phyloP scores from a whole-genome alignment of 257 asterid genomes.

The Catharanthus roseus region DNA sequence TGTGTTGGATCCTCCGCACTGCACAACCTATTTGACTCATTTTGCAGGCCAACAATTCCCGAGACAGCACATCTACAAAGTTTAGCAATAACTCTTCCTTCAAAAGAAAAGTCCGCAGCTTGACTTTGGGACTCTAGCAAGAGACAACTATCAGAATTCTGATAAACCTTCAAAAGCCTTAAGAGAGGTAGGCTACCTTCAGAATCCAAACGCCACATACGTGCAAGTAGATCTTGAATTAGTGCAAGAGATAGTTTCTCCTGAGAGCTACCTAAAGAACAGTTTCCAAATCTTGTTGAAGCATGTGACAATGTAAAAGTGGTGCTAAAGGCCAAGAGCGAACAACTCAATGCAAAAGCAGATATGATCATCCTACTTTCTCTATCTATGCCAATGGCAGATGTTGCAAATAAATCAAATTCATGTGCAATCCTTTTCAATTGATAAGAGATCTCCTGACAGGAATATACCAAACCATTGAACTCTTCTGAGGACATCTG shows the following conservation, averaged over 20 bases:
- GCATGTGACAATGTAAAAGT: conserved; percentile 43
- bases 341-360: conserved; percentile 65
- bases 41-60: conserved; percentile 42
- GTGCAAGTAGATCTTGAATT: conserved; percentile 53
- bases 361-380: conserved; percentile 49
- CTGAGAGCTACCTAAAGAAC: conserved; percentile 22
- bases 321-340: conserved; percentile 71
- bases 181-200: conserved; percentile 42
- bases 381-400: conserved; percentile 58
- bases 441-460: conserved; percentile 37
- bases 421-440: conserved; percentile 57
- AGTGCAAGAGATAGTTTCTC: conserved; percentile 37
- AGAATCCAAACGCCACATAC: conserved; percentile 39
- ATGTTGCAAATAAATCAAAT: conserved; percentile 50
- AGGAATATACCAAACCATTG: conserved; percentile 30
- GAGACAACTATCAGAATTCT: conserved; percentile 24
- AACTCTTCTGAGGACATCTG: conserved; percentile 16
- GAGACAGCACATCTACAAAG: conserved; percentile 50
- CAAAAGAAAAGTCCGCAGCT: conserved; percentile 29
- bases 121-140: conserved; percentile 31
- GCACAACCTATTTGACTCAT: conserved; percentile 21
- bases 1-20: conserved; percentile 24
- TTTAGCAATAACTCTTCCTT: conserved; percentile 37
- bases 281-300: conserved; percentile 24
- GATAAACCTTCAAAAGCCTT: conserved; percentile 42